Percentiles rank a stretch among this genome's conserved stretches.
These are phyloP conservation scores for Taphrina populina DNA, from an alignment of 1,139 yeast genomes.

Conservation along the genomic window DNA sequence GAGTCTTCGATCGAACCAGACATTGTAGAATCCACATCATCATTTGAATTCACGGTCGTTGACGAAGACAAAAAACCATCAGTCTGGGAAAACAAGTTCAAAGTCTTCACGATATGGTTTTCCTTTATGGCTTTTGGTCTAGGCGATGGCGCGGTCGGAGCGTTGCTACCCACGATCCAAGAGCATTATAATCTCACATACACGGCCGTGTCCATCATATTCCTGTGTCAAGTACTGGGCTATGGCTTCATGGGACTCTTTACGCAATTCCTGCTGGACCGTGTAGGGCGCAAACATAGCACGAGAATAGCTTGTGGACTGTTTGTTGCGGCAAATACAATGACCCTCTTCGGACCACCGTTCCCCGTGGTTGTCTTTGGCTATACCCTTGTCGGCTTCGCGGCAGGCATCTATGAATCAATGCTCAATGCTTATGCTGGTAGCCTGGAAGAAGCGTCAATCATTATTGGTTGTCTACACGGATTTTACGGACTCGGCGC, in stretches of 20 bases:
- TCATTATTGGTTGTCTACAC: slow-evolving; percentile 56
- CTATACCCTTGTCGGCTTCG: slow-evolving; percentile 61
- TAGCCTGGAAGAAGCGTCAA: slow-evolving; percentile 52
- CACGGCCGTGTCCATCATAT: slow-evolving; percentile 50
- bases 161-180: slow-evolving; percentile 52
- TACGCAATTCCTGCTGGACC: slow-evolving; percentile 45
- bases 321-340: slow-evolving; percentile 48
- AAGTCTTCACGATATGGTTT: slow-evolving; percentile 23
- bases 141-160: slow-evolving; percentile 54
- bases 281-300: slow-evolving; percentile 35
- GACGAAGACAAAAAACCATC: slow-evolving; percentile 9
- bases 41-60: too few relatives aligned
- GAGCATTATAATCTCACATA: slow-evolving; percentile 45
- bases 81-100: slow-evolving; percentile 14
- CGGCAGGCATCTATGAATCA: slow-evolving; percentile 57
- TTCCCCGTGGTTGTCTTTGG: slow-evolving; percentile 52
- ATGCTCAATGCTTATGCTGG: slow-evolving; percentile 61
- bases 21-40: too few relatives aligned
- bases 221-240: slow-evolving; percentile 53
- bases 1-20: too few relatives aligned
- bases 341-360: slow-evolving; percentile 50
- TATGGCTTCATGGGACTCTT: slow-evolving; percentile 50
- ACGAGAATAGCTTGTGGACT: slow-evolving; percentile 46
- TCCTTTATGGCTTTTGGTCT: slow-evolving; percentile 42
- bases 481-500: slow-evolving; percentile 68